phyloP scores from a whole-genome alignment of 306 rosid genomes.

The Cucumis cinereus region DNA sequence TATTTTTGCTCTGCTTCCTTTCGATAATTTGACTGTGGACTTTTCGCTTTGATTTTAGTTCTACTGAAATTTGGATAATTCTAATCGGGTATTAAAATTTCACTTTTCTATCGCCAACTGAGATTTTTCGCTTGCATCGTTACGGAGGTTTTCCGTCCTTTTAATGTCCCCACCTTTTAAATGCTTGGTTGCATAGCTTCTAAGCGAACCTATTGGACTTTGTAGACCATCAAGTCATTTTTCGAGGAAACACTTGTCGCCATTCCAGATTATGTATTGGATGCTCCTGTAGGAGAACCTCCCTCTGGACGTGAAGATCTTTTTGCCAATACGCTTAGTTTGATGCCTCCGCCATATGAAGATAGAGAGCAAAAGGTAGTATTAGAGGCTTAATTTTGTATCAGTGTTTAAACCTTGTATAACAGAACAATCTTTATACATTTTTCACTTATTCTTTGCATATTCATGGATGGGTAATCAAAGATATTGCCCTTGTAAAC shows the following conservation, averaged over 20 bases:
- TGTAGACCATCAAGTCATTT: constrained; percentile 73
- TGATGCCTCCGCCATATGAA: constrained; percentile 57
- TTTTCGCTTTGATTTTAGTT: neutral
- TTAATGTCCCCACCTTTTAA: neutral
- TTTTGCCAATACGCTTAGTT: constrained; percentile 38
- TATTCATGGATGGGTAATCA: neutral
- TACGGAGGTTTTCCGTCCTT: neutral
- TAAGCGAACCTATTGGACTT: constrained; percentile 9
- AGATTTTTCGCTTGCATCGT: neutral
- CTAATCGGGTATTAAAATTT: neutral
- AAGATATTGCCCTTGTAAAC: neutral
- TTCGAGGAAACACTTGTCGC: constrained; percentile 76
- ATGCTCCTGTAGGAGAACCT: constrained; percentile 39
- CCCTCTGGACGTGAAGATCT: constrained; percentile 40
- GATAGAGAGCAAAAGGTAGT: constrained; percentile 22
- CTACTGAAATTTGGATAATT: neutral
- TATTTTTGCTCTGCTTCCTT: neutral
- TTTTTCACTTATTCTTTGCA: neutral
- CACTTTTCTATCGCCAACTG: neutral
- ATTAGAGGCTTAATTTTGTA: constrained; percentile 32
- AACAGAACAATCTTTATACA: neutral
- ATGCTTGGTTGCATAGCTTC: constrained; percentile 10
- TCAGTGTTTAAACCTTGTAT: neutral
- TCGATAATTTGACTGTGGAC: neutral
- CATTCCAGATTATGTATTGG: constrained; percentile 73